Evolutionary conservation across 2,329 filamentous ascomycete species (phyloP), one percentile per base, ranked within the genome.

Genomic region (Fusarium sp.): DNA sequence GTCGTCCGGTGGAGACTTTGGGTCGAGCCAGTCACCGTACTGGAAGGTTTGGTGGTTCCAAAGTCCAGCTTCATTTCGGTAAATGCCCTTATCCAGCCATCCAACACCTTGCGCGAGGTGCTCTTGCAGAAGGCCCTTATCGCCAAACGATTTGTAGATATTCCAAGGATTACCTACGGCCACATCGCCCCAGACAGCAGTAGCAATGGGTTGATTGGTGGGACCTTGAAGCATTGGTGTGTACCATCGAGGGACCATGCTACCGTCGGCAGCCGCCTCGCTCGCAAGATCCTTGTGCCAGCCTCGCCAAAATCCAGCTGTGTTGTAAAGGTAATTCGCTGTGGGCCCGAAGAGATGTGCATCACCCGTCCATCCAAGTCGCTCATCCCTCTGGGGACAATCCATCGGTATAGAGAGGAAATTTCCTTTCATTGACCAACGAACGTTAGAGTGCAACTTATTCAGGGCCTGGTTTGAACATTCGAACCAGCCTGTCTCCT

Each of bases 371-470:
- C 86, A 86, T 10, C 84, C 83, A 14, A 88, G 74, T 0, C 85
- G 80, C 75, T 88, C 86, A 49, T 88, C 85, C 4, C 85, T 78
- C 67, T 88, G 85, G 0, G 86, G 86, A 65, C 86, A 88, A 68
- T 90, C 88, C 0, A 86, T 89, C 0, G 87, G 86, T 1, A 89
- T 76, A 1, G 81, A 83, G 8, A 89, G 62, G 66, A 89, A 89
- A 69, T 89, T 90, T 0, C 86, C 86, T 27, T 82, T 82, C 83
- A 88, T 88, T 12, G 82, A 82, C 87, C 87, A 89, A 18, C 79
- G 72, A 0, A 21, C 84, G 56, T 90, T 90, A 2, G 80, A 56
- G 66, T 89, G 84, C 7, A 90, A 81, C 47, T 84, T 78, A 68
- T 88, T 89, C 27, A 90, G 66, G 5, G 83, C 75, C 1, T 70